Percentiles rank a stretch among this genome's conserved stretches.
These are phyloP conservation scores for Ligustrum vulgare DNA, from an alignment of 257 asterid species.

Conservation along the genomic window DNA sequence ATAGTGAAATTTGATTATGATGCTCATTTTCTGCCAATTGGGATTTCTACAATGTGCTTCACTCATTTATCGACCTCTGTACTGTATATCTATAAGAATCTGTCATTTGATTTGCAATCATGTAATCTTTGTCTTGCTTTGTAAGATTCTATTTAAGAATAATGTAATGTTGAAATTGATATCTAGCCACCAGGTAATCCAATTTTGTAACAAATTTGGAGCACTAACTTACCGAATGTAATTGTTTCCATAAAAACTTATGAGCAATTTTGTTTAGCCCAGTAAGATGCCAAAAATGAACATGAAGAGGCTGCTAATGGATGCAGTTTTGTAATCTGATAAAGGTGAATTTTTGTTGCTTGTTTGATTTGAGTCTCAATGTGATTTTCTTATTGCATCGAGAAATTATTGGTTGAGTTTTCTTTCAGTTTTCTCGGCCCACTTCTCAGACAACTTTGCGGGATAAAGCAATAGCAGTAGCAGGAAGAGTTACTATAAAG, in stretches of 20 bases:
- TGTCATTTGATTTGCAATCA: not conserved
- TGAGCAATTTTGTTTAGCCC: constrained; percentile 4
- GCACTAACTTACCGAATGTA: not conserved
- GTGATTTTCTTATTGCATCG: no score
- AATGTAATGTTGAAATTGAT: not conserved
- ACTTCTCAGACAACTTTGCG: no score
- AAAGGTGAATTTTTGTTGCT: no score
- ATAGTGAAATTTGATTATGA: not conserved
- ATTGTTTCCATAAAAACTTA: not conserved
- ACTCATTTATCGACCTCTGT: not conserved
- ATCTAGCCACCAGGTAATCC: not conserved
- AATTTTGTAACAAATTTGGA: not conserved
- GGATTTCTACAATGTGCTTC: not conserved
- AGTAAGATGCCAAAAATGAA: not conserved
- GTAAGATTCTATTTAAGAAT: not conserved
- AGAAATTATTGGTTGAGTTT: no score
- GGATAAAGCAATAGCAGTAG: no score
- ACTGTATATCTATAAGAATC: not conserved
- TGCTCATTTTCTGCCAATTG: not conserved
- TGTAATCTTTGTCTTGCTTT: not conserved
- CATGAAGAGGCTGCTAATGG: constrained; percentile 61
- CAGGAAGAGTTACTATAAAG: no score
- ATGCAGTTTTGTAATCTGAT: constrained; percentile 45
- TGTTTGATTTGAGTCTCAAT: no score
- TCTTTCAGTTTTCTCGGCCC: no score